Base-by-base conservation (phyloP, 805 yeast species). In the Cyberlindnera xishuangbannaensis region DNA sequence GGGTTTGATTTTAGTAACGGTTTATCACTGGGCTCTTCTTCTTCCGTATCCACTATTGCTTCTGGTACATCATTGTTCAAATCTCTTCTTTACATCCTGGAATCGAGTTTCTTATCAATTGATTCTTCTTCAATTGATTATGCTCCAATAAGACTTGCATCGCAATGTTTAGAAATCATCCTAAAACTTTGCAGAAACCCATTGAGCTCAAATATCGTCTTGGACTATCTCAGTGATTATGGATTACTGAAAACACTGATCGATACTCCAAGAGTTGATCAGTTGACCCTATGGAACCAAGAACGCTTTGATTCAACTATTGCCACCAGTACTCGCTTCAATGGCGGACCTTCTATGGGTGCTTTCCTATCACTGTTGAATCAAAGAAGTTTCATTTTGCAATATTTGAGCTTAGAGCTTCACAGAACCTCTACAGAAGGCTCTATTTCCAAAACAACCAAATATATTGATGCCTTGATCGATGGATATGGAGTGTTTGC, bases 341-440 rank as follows among this genome's bases (percentile, higher is more conserved):
- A 51, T 26, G 42, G 51, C 3, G 52, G 58, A 7, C 56, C 60
- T 15, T 50, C 65, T 1, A 58, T 69, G 39, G 72, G 77, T 21
- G 64, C 90, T 0, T 62, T 85, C 30, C 58, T 76, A 18, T 64
- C 77, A 2, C 81, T 84, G 44, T 67, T 80, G 31, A 67, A 62
- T 25, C 78, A 73, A 42, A 69, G 95, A 47, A 69, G 76, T 27
- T 60, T 67, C 14, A 59, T 81, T 11, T 59, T 85, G 16, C 83
- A 82, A 42, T 75, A 77, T 45, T 58, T 85, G 39, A 72, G 88
- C 13, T 58, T 81, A 34, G 94, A 86, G 43, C 64, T 90, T n/a
- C 87, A 82, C 50, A 68, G 68, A 35, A 62, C 73, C 11, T 62
- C 70, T 0, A 35, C 47, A 28, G 40, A 59, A 43, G 67, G 74